A percentile compares a stretch with the other conserved stretches of the same genome.
These are phyloP conservation scores for Colletotrichum sp. DNA, from an alignment of 2,329 filamentous ascomycete species.

Conservation along the genomic window DNA sequence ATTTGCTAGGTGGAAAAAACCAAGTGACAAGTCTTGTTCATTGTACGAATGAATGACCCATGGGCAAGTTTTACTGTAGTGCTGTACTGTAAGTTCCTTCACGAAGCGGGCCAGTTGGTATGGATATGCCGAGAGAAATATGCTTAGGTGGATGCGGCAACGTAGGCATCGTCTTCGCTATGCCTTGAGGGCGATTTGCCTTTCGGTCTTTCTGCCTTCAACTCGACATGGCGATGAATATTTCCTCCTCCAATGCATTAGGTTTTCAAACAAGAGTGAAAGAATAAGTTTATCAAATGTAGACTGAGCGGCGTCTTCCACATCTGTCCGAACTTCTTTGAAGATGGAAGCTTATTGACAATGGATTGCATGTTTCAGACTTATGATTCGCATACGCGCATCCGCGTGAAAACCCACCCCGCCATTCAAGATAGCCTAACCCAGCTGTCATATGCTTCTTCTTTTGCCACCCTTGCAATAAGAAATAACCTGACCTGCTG, in stretches of 20 bases:
- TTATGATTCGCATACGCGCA: not conserved
- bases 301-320: not conserved
- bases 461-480: not conserved
- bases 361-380: not conserved
- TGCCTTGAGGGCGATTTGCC: no score
- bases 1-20: rapidly evolving
- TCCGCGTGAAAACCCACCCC: not conserved
- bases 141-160: no score
- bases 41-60: rapidly evolving
- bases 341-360: not conserved
- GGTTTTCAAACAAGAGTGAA: not conserved
- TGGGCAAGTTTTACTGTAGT: not conserved
- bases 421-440: not conserved
- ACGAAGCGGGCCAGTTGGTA: not conserved
- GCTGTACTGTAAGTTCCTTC: rapidly evolving
- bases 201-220: no score
- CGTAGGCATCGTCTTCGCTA: no score
- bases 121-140: not conserved
- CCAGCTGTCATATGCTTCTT: not conserved
- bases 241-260: no score
- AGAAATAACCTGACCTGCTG: not conserved
- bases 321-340: not conserved
- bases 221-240: no score
- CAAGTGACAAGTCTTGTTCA: not conserved
- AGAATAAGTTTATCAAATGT: not conserved